These are phyloP conservation scores for Ambrosia trifida DNA, from an alignment of 129 eudicot genomes.

Conservation along the genomic window DNA sequence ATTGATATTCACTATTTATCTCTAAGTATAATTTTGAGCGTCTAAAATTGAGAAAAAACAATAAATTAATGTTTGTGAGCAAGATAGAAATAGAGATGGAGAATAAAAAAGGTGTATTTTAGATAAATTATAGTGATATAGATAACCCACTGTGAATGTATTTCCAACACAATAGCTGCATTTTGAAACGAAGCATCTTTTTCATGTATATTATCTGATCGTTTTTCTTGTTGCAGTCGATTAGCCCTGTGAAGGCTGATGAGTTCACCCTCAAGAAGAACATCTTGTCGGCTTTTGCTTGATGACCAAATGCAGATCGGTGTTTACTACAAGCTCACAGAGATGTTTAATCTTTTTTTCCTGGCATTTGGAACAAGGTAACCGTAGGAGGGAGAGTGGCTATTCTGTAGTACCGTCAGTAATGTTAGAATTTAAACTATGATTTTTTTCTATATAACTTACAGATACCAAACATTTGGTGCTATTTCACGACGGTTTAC, in stretches of 20 bases:
- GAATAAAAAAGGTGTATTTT: too few species aligned
- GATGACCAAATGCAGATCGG: conserved; percentile 26
- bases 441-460: conserved; percentile 14
- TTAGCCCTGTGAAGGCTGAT: conserved; percentile 76
- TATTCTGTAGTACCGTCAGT: conserved; percentile 26
- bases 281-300: conserved; percentile 66
- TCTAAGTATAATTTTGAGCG: too few species aligned
- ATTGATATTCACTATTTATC: too few species aligned
- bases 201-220: conserved; percentile 1
- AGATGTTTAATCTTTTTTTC: conserved; percentile 18
- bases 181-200: not conserved
- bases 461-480: conserved; percentile 19
- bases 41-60: too few species aligned
- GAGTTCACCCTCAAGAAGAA: conserved; percentile 97
- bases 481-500: conserved; percentile 23
- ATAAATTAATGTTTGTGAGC: too few species aligned
- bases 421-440: conserved; percentile 19
- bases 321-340: conserved; percentile 12
- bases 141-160: too few species aligned
- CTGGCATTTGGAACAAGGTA: conserved; percentile 30
- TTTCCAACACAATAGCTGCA: not conserved
- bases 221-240: conserved; percentile 55
- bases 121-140: too few species aligned
- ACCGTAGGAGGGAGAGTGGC: conserved; percentile 28
- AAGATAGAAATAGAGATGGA: too few species aligned